Evolutionary conservation across 1,139 yeast species (phyloP).

Genomic region (Geotrichum europaeum): DNA sequence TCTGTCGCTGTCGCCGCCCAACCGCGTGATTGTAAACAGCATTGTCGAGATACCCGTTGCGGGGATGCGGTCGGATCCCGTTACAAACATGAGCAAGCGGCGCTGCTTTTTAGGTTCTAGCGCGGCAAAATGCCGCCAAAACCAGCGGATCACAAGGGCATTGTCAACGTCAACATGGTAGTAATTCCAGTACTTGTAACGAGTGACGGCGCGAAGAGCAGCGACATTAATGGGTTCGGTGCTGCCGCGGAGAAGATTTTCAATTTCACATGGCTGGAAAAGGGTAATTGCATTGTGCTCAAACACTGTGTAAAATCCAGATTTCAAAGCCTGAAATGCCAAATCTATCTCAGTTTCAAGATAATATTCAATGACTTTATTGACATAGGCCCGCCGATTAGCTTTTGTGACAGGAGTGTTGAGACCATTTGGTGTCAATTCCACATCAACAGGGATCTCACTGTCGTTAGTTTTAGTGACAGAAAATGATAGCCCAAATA

Average conservation of each 20-base stretch:
- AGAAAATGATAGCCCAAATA: constrained; percentile 46
- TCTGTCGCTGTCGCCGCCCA: constrained; percentile 46
- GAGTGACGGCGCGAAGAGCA: constrained; percentile 63
- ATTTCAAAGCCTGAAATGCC: constrained; percentile 53
- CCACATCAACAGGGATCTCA: constrained; percentile 31
- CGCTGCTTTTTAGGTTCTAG: constrained; percentile 49
- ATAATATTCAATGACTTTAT: constrained; percentile 54
- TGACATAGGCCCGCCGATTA: constrained; percentile 58
- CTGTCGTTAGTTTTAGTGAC: constrained; percentile 30
- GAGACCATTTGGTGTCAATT: constrained; percentile 55
- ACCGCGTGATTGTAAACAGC: constrained; percentile 31
- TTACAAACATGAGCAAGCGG: constrained; percentile 64
- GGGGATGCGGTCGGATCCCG: constrained; percentile 88
- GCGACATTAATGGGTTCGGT: constrained; percentile 61
- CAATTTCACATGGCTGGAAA: constrained; percentile 77
- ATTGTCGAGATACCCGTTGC: constrained; percentile 64
- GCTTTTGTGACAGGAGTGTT: constrained; percentile 45
- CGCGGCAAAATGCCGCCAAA: constrained; percentile 60
- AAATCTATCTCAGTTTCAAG: constrained; percentile 48
- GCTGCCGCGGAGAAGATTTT: constrained; percentile 71
- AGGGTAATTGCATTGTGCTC: constrained; percentile 76
- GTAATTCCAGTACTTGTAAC: constrained; percentile 54
- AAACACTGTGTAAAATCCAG: constrained; percentile 69
- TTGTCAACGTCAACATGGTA: constrained; percentile 35
- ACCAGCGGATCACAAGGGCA: constrained; percentile 54